A percentile compares a stretch with the other conserved stretches of the same genome.
These are phyloP conservation scores for Lolium rigidum DNA, from an alignment of 176 grass and related monocot species.

Conservation along the genomic window DNA sequence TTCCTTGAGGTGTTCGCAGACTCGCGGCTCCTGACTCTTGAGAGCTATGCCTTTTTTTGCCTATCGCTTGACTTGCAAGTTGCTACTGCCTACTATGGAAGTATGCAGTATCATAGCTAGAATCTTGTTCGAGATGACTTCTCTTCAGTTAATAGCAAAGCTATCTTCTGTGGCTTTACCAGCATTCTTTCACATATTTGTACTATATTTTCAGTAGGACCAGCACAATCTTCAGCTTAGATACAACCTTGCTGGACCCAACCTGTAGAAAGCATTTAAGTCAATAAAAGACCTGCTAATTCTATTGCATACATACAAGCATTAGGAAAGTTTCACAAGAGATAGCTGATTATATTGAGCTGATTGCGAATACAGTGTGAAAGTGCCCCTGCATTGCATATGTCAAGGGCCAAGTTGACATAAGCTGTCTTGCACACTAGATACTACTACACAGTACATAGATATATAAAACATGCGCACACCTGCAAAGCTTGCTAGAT, in stretches of 20 bases:
- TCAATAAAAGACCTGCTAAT: conserved; percentile 28
- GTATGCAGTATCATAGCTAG: conserved; percentile 17
- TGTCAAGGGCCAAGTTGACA: conserved; percentile 41
- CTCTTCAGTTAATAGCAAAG: neutral
- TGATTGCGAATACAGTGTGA: conserved; percentile 48
- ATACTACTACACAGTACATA: conserved; percentile 31
- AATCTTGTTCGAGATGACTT: conserved; percentile 33
- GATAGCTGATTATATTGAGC: conserved; percentile 40
- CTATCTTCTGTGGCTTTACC: conserved; percentile 29
- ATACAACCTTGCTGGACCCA: neutral
- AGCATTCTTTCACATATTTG: neutral
- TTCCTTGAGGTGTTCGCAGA: neutral
- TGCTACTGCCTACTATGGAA: conserved; percentile 11
- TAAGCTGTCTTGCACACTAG: conserved; percentile 49
- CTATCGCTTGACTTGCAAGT: conserved; percentile 33
- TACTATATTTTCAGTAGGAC: conserved; percentile 10
- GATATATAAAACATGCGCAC: conserved; percentile 44
- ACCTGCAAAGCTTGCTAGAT: conserved; percentile 40
- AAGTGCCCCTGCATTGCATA: conserved; percentile 44
- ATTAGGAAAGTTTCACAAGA: conserved; percentile 22
- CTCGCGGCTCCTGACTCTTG: conserved; percentile 35
- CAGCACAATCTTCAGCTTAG: conserved; percentile 23
- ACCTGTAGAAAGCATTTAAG: conserved; percentile 28
- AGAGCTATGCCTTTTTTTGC: conserved; percentile 11
- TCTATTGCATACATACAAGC: conserved; percentile 31